Evolutionary conservation across 2,329 filamentous ascomycete species (phyloP), one percentile per base, ranked within the genome.

Genomic region (Alternaria incomplexa): DNA sequence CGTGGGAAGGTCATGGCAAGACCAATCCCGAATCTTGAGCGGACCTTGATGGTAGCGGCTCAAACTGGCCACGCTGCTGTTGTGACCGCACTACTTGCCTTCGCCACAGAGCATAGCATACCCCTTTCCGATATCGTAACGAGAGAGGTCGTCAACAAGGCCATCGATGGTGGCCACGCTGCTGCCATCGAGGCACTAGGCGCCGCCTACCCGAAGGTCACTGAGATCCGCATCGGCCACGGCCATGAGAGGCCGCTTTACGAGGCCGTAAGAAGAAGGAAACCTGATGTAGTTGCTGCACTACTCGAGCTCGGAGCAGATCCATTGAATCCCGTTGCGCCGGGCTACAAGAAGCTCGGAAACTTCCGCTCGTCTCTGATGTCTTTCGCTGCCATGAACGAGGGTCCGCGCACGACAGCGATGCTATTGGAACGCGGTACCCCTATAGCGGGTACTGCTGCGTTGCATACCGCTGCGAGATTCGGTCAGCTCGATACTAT

Each of bases 201-300:
- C 36, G 36, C 36, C 36, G 36, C 36, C 36, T 40, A 40, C 36
- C 36, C 36, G 36, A 40, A 40, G 36, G 36, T 40, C 36, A 40
- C 0, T 0, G 36, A 40, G 1, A 40, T 40, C 36, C 36, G 36
- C 9, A 40, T 40, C 36, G 36, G 36, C 36, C 36, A 40, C 36
- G 36, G 36, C 4, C 36, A 40, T n/a, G 2, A 40, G 36, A 15
- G 36, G n/a, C 36, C 36, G 3, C 36, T 40, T 0, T 40, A 40
- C 36, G 36, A 40, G 36, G 36, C 36, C n/a, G 36, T 40, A n/a
- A 40, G 36, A n/a, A 15, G 36, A 40, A 17, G 36, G 36, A 40
- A 17, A 40, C 36, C 36, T 17, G 36, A 40, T 40, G 36, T 40
- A 40, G 36, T 1, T 40, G 36, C 36, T 2, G 36, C 36, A 0